These are phyloP conservation scores for Diplotaxis tenuifolia DNA, from an alignment of 345 rosid species.

Conservation along the genomic window DNA sequence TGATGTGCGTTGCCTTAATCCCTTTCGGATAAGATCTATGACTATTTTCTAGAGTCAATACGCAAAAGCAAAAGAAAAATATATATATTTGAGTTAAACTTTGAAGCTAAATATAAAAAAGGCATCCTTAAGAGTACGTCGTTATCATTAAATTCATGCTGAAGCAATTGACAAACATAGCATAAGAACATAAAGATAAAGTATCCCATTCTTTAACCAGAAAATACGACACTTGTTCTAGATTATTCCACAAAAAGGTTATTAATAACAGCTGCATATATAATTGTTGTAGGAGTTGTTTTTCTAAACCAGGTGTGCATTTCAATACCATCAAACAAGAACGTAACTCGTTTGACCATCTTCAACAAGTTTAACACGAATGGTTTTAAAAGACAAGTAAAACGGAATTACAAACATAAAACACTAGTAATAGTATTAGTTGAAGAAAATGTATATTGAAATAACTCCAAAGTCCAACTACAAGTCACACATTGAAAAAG, in stretches of 20 bases:
- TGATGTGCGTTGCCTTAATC: background rate
- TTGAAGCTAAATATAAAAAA: background rate
- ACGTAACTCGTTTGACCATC: background rate
- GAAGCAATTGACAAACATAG: conserved; percentile 9
- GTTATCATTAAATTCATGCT: conserved; percentile 1
- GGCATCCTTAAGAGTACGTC: conserved; percentile 18
- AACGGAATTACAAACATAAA: background rate
- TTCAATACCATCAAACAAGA: background rate
- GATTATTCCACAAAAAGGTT: conserved; percentile 2
- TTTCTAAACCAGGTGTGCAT: background rate
- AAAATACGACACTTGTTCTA: conserved; percentile 14
- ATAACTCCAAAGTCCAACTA: background rate
- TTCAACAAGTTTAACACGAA: background rate
- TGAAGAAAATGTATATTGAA: background rate
- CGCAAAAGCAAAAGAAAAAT: background rate
- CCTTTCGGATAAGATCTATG: conserved; percentile 29
- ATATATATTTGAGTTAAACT: background rate
- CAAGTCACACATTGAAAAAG: background rate
- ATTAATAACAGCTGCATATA: background rate
- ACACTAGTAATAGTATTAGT: background rate
- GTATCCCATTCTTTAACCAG: conserved; percentile 15
- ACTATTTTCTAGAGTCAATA: conserved; percentile 19
- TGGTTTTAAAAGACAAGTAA: too few species aligned
- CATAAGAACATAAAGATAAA: background rate
- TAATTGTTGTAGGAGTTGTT: background rate